Base-by-base conservation (phyloP, 148 eudicot species). In the Rhododendron simsii region DNA sequence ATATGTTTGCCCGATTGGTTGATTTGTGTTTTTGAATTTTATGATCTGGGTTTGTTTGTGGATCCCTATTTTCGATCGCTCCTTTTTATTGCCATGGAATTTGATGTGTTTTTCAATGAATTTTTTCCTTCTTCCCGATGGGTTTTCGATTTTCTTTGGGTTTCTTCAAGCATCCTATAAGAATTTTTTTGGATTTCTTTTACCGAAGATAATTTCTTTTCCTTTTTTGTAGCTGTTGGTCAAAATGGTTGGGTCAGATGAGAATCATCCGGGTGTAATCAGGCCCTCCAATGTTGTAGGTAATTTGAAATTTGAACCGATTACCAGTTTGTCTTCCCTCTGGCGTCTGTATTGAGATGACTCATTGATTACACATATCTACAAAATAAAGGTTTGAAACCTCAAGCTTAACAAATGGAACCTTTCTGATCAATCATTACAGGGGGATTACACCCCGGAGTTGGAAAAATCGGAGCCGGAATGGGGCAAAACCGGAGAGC, bases 161-260 rank as follows among this genome's bases (percentile, higher is more conserved):
- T 78, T 85, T 75, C n/a, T 21, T 39, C 44, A 45, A 67, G 14
- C 35, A 67, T 67, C 33, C 15, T 67, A 11, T 67, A 3, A 67
- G 47, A 73, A 23, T 35, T 0, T 84, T 8, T 65, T 53, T 87
- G 83, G 76, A 57, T 78, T 85, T 75, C 33, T 20, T 39, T 59
- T 61, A 59, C 30, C 39, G 82, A 35, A 50, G 50, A 33, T 1
- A 11, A 4, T 47, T 50, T 87, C 39, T 65, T 71, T 14, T 45
- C 53, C 20, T 10, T 67, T 5, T 77, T 47, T 55, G 37, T 86
- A 53, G 61, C 85, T 18, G 30, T 86, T 87, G 57, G 51, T 84
- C 35, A 82, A 84, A 85, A 93, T 94, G 98, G 96, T 85, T 82
- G 94, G 92, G 88, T 91, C 91, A 59, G 90, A 96, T 55, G 98